These are phyloP conservation scores for Dryadomyces quercus-mongolicae DNA, from an alignment of 2,329 filamentous ascomycete genomes.

Conservation along the genomic window DNA sequence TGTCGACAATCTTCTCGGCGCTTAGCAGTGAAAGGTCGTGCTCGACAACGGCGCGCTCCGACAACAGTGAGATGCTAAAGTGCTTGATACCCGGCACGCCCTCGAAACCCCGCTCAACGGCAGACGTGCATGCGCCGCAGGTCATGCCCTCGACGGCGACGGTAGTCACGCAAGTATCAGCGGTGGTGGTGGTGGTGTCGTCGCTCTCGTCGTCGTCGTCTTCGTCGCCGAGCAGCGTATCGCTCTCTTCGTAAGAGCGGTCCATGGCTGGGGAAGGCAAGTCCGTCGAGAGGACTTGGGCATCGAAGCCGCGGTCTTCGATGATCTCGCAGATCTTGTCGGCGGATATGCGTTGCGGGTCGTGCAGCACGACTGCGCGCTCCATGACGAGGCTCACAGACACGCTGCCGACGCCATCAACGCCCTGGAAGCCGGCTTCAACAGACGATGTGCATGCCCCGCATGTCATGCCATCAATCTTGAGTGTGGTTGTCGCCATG, in stretches of 20 bases:
- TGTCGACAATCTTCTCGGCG: constrained; percentile 41
- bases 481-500: constrained; percentile 83
- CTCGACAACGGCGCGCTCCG: constrained; percentile 75
- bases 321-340: constrained; percentile 74
- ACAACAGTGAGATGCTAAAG: constrained; percentile 73
- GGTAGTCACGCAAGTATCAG: constrained; percentile 52
- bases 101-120: constrained; percentile 70
- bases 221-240: constrained; percentile 22
- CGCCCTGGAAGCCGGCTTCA: constrained; percentile 75
- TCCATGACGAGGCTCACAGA: constrained; percentile 93
- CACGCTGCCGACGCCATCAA: constrained; percentile 72
- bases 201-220: constrained; percentile 28
- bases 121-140: constrained; percentile 79
- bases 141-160: constrained; percentile 81
- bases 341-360: constrained; percentile 60
- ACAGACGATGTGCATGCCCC: constrained; percentile 93
- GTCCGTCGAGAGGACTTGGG: constrained; percentile 75
- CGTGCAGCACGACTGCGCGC: constrained; percentile 86
- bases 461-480: constrained; percentile 81
- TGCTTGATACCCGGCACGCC: constrained; percentile 59
- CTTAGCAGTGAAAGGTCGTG: constrained; percentile 51
- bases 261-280: constrained; percentile 42
- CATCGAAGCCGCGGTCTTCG: constrained; percentile 86
- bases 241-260: constrained; percentile 24
- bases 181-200: too few species aligned